A percentile compares a stretch with the other conserved stretches of the same genome.
These are phyloP conservation scores for Sanghuangporus baumii DNA, from an alignment of 1,284 basidiomycete species.

Conservation along the genomic window DNA sequence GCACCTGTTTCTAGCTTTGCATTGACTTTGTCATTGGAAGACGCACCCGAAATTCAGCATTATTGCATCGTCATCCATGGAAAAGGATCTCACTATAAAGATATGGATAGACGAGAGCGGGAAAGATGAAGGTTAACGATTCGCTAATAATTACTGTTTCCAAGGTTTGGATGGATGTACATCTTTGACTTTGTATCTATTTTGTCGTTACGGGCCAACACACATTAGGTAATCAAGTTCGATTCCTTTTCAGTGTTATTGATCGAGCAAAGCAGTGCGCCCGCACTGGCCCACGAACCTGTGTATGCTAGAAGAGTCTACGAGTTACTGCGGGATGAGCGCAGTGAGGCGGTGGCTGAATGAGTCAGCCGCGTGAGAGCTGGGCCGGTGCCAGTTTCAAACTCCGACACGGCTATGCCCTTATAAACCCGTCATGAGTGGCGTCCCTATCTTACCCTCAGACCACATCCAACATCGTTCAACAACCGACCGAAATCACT, in stretches of 20 bases:
- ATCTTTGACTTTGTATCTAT: too few relatives aligned
- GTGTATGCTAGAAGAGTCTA: too few relatives aligned
- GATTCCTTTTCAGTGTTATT: not conserved
- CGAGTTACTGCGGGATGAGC: not conserved
- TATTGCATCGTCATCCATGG: slow-evolving; percentile 79
- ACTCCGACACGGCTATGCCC: slow-evolving; percentile 2
- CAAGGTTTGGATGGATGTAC: too few relatives aligned
- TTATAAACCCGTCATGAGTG: slow-evolving; percentile 9
- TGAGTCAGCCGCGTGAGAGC: slow-evolving; percentile 3
- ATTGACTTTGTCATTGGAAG: slow-evolving; percentile 31
- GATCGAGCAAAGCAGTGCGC: not conserved
- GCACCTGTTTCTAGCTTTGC: not conserved
- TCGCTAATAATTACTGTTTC: too few relatives aligned
- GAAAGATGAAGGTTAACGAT: slow-evolving; percentile 8
- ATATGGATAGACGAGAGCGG: slow-evolving; percentile 60
- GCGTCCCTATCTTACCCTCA: slow-evolving; percentile 9
- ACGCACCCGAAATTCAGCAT: slow-evolving; percentile 66
- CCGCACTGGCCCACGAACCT: not conserved
- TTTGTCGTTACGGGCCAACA: not conserved
- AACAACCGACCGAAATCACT: slow-evolving; percentile 48
- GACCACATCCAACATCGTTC: not conserved
- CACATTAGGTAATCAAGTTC: not conserved
- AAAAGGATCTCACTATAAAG: slow-evolving; percentile 77
- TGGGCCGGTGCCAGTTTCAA: not conserved
- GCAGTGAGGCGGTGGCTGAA: not conserved